Evolutionary conservation across 352 stramenopile genomes (phyloP).

Genomic region (Globisporangium emineosum): DNA sequence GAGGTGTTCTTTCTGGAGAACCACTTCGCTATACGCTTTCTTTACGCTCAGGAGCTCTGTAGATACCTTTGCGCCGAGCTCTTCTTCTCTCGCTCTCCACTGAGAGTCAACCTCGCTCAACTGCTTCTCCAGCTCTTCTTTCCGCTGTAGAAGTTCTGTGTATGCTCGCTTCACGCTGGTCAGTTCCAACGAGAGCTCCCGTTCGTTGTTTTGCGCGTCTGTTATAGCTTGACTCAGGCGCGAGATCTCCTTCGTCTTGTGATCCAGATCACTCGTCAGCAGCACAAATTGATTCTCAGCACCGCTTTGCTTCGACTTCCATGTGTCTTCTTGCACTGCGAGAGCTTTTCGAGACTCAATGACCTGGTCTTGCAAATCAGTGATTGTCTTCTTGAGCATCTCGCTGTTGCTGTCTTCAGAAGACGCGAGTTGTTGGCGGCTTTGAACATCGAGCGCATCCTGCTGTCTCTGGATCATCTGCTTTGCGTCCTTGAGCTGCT

Average conservation of each 20-base stretch:
- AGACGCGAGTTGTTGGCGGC: constrained; percentile 18
- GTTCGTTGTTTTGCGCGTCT: not conserved
- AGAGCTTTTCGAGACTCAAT: constrained; percentile 23
- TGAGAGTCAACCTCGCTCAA: constrained; percentile 11
- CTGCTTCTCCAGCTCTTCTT: constrained; percentile 16
- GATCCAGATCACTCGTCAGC: constrained; percentile 3
- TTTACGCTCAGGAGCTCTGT: constrained; percentile 18
- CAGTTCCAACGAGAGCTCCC: constrained; percentile 2
- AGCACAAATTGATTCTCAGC: constrained; percentile 2
- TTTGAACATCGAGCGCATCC: constrained; percentile 16
- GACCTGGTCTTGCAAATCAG: constrained; percentile 32
- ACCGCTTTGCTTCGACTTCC: constrained; percentile 10
- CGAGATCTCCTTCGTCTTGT: not conserved
- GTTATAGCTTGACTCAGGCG: not conserved
- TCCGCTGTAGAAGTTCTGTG: constrained; percentile 5
- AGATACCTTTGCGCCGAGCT: constrained; percentile 19
- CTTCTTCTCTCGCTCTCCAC: constrained; percentile 8
- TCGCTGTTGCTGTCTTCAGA: constrained; percentile 15
- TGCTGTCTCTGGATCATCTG: constrained; percentile 14
- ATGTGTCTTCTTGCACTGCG: constrained; percentile 25
- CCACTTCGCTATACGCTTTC: constrained; percentile 19
- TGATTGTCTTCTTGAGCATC: constrained; percentile 26
- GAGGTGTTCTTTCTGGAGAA: constrained; percentile 28
- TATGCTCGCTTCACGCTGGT: constrained; percentile 6
- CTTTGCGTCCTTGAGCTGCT: constrained; percentile 27